Conservation (phyloP, 2,329 filamentous ascomycete species). For the Coniochaeta pulveracea region DNA sequence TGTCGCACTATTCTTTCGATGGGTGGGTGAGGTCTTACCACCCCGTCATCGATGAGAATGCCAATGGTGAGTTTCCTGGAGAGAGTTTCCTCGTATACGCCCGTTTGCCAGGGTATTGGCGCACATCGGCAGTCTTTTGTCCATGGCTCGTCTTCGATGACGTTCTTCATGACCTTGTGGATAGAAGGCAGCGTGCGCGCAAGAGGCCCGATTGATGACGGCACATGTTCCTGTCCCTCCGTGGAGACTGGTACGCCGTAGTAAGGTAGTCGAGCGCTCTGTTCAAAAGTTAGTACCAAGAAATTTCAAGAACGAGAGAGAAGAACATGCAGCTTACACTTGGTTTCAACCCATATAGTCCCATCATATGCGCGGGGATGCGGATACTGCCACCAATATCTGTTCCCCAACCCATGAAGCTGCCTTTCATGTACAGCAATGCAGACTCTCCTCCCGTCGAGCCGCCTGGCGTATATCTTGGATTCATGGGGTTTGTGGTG, state of each 20-base stretch:
- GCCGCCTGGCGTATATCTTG: slow-evolving; percentile 21
- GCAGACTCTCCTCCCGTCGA: slow-evolving; percentile 32
- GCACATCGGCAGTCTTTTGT: slow-evolving; percentile 38
- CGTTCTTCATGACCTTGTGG: slow-evolving; percentile 30
- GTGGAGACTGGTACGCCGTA: slow-evolving; percentile 47
- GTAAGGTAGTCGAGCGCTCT: slow-evolving; percentile 48
- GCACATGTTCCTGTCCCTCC: slow-evolving; percentile 53
- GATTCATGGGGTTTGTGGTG: slow-evolving; percentile 31
- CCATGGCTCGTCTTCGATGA: slow-evolving; percentile 39
- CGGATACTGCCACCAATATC: slow-evolving; percentile 40
- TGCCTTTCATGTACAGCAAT: slow-evolving; percentile 26
- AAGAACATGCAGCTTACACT: slow-evolving; percentile 19
- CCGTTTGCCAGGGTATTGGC: slow-evolving; percentile 41
- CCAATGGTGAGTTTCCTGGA: neutral
- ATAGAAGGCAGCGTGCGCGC: slow-evolving; percentile 39
- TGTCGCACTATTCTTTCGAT: too few species aligned
- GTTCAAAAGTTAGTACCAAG: neutral
- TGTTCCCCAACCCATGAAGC: slow-evolving; percentile 34
- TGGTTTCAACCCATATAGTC: slow-evolving; percentile 36
- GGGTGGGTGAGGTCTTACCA: too few species aligned
- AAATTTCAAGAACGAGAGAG: slow-evolving; percentile 21
- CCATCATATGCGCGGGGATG: slow-evolving; percentile 34
- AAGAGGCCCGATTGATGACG: slow-evolving; percentile 51
- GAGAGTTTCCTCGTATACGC: slow-evolving; percentile 25
- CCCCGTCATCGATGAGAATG: too few species aligned